Conservation (phyloP, 495 filamentous ascomycete species). For the Trichoderma erinaceum region DNA sequence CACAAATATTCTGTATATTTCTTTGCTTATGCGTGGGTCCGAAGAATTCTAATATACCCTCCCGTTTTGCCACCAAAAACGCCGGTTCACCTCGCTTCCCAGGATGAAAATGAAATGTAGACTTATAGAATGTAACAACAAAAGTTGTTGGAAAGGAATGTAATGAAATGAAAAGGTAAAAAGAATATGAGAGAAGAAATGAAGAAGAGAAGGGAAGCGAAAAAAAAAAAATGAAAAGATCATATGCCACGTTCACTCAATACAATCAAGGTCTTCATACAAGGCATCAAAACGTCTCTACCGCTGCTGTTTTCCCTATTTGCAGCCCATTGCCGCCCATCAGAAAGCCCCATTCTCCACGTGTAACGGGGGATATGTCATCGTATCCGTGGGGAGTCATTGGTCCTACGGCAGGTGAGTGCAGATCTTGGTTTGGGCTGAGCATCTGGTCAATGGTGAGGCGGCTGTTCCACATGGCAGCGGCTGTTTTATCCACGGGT, state of each 20-base stretch:
- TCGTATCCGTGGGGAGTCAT: constrained; percentile 49
- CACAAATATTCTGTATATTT: not conserved
- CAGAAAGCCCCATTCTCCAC: constrained; percentile 50
- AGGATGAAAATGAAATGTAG: not conserved
- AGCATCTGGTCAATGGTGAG: constrained; percentile 34
- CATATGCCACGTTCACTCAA: constrained; percentile 15
- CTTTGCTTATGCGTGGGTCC: not conserved
- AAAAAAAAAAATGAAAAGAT: too few relatives aligned
- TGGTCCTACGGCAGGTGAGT: constrained; percentile 27
- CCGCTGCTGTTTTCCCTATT: constrained; percentile 29
- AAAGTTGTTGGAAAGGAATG: not conserved
- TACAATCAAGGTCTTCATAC: not conserved
- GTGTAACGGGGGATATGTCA: constrained; percentile 49
- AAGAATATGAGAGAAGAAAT: not conserved
- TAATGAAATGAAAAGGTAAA: not conserved
- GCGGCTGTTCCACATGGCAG: constrained; percentile 18
- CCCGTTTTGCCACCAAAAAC: constrained; percentile 4
- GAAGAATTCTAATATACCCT: not conserved
- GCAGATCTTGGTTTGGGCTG: constrained; percentile 19
- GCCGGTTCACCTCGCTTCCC: constrained; percentile 11
- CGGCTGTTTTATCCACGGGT: constrained; percentile 18
- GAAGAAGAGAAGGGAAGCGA: not conserved
- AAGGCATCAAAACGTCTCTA: constrained; percentile 32
- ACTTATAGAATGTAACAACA: constrained; percentile 10
- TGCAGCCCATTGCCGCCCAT: constrained; percentile 40